Evolutionary conservation across 2,329 filamentous ascomycete genomes (phyloP).

Genomic region (Fusarium abutilonis): DNA sequence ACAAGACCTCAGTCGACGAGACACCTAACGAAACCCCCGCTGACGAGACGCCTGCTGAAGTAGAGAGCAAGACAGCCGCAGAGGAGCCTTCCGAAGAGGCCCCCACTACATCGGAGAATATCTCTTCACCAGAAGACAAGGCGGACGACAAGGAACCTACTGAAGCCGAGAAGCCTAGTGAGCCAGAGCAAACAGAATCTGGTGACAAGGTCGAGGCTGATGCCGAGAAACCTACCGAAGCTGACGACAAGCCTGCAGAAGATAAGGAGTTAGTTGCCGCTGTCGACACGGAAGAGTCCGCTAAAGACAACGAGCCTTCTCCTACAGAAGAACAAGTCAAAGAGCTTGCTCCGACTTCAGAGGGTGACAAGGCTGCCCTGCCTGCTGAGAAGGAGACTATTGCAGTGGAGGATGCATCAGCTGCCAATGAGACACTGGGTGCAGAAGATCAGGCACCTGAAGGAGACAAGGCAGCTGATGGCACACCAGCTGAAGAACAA

Average conservation of each 20-base stretch:
- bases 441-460: constrained; percentile 5
- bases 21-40: background rate
- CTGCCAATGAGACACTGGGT: background rate
- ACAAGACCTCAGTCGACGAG: background rate
- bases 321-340: background rate
- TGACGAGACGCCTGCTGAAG: constrained; percentile 3
- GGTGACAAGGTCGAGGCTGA: constrained; percentile 1
- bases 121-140: background rate
- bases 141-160: background rate
- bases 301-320: background rate
- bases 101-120: background rate
- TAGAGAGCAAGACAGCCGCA: constrained; percentile 1
- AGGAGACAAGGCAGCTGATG: constrained; percentile 1
- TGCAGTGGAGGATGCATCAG: background rate
- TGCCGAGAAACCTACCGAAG: background rate
- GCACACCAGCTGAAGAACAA: constrained; percentile 1
- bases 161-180: constrained; percentile 3
- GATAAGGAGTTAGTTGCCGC: constrained; percentile 1
- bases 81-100: background rate
- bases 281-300: background rate
- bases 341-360: background rate
- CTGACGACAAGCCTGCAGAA: constrained; percentile 1
- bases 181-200: constrained; percentile 11
- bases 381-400: background rate
- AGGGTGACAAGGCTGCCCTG: background rate